phyloP scores from a whole-genome alignment of 805 yeast species.

The Wickerhamiella brachini region DNA sequence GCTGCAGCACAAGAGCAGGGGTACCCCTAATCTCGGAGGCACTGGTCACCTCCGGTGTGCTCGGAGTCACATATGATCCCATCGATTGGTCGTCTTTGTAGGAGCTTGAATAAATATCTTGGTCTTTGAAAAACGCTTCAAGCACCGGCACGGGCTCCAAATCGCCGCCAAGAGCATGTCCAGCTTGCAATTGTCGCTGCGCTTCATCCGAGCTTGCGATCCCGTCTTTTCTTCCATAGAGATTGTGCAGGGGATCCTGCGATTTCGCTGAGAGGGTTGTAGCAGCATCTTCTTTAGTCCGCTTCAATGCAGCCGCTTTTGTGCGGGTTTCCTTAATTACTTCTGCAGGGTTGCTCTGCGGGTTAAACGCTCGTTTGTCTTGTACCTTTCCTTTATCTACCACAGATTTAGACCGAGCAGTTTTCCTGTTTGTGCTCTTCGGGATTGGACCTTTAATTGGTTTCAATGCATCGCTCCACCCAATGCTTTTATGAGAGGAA shows the following conservation, averaged over 20 bases:
- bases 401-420: no score
- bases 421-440: no score
- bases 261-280: no score
- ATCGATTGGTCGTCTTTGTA: background rate
- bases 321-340: no score
- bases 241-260: background rate
- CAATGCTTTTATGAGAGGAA: no score
- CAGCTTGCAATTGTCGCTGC: background rate
- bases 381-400: no score
- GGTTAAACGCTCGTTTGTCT: no score
- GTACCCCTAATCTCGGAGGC: slow-evolving; percentile 8
- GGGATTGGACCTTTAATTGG: no score
- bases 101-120: slow-evolving; percentile 1
- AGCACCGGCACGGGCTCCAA: slow-evolving; percentile 3
- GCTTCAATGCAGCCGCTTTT: no score
- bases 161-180: background rate
- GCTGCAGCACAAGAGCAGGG: slow-evolving; percentile 1
- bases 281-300: background rate
- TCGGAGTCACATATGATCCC: slow-evolving; percentile 7
- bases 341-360: no score
- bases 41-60: slow-evolving; percentile 1
- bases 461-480: no score
- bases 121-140: slow-evolving; percentile 10
- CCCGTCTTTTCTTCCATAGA: background rate
- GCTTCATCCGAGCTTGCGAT: background rate